These are phyloP conservation scores for Neocucurbitaria cava DNA, from an alignment of 2,329 filamentous ascomycete species.

Conservation along the genomic window DNA sequence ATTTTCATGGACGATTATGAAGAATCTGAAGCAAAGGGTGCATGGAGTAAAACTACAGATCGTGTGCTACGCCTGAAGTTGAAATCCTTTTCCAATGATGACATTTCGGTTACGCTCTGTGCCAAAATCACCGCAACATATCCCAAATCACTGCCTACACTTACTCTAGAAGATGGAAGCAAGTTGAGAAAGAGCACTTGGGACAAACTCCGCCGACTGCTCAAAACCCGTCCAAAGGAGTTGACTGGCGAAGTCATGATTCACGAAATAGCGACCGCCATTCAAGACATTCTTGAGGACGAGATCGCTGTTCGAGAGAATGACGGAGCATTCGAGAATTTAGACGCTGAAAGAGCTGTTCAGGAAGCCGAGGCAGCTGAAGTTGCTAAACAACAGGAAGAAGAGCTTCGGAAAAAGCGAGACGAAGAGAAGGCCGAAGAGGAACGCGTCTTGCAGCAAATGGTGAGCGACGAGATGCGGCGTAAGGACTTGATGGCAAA, in stretches of 20 bases:
- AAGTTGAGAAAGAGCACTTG: constrained; percentile 73
- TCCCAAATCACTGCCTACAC: constrained; percentile 79
- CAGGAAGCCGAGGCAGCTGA: constrained; percentile 76
- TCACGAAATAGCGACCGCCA: constrained; percentile 64
- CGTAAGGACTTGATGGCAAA: constrained; percentile 67
- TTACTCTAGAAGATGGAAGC: constrained; percentile 70
- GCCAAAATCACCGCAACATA: constrained; percentile 90
- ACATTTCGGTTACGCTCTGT: constrained; percentile 73
- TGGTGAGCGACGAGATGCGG: constrained; percentile 76
- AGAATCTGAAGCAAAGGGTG: constrained; percentile 72
- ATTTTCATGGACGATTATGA: constrained; percentile 92
- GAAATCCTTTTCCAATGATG: constrained; percentile 74
- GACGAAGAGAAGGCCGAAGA: constrained; percentile 67
- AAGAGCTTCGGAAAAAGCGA: constrained; percentile 49
- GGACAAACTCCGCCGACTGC: constrained; percentile 73
- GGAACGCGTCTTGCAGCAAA: constrained; percentile 71
- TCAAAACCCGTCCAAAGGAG: constrained; percentile 72
- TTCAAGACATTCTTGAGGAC: constrained; percentile 79
- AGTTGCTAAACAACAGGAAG: constrained; percentile 57
- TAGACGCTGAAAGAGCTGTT: constrained; percentile 86
- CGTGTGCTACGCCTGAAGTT: constrained; percentile 82
- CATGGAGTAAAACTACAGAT: constrained; percentile 88
- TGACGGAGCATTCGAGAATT: constrained; percentile 78
- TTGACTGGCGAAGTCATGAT: constrained; percentile 71
- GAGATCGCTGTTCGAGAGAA: constrained; percentile 79